These are phyloP conservation scores for Colletotrichum salicis DNA, from an alignment of 2,329 filamentous ascomycete species.

Conservation along the genomic window DNA sequence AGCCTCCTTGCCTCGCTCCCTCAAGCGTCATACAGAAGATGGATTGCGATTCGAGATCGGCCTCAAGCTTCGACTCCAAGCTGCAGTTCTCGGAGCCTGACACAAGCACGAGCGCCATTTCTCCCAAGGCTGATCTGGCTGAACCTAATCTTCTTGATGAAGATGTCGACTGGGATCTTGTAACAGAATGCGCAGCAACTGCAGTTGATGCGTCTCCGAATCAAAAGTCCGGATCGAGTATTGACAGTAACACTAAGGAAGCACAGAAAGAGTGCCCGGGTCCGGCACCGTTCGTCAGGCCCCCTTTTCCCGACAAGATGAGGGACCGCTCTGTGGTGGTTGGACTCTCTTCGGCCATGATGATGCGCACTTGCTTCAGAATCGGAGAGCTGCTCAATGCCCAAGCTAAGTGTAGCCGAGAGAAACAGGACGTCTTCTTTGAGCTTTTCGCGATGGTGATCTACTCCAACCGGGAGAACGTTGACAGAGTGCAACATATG, in stretches of 20 bases:
- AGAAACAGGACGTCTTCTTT: slow-evolving; percentile 57
- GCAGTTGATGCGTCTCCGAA: not conserved
- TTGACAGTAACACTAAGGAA: slow-evolving; percentile 37
- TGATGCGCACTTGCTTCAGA: slow-evolving; percentile 71
- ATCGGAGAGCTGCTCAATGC: slow-evolving; percentile 68
- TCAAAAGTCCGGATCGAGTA: not conserved
- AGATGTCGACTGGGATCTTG: slow-evolving; percentile 53
- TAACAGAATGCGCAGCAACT: slow-evolving; percentile 34
- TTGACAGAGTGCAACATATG: slow-evolving; percentile 66
- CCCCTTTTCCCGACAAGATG: slow-evolving; percentile 60
- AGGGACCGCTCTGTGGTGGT: slow-evolving; percentile 64
- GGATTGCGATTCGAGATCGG: not conserved
- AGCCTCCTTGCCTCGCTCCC: not conserved
- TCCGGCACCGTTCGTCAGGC: slow-evolving; percentile 58
- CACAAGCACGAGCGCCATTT: not conserved
- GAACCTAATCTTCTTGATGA: slow-evolving; percentile 46
- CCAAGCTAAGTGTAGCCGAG: slow-evolving; percentile 46
- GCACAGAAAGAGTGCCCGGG: not conserved
- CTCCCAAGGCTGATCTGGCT: not conserved
- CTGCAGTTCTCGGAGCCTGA: not conserved
- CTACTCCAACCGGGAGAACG: slow-evolving; percentile 64
- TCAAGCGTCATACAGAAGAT: not conserved
- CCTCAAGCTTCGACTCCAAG: not conserved
- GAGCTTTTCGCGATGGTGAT: slow-evolving; percentile 73
- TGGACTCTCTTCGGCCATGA: slow-evolving; percentile 57